phyloP scores from a whole-genome alignment of 805 yeast genomes.

The Torulaspora delbrueckii region DNA sequence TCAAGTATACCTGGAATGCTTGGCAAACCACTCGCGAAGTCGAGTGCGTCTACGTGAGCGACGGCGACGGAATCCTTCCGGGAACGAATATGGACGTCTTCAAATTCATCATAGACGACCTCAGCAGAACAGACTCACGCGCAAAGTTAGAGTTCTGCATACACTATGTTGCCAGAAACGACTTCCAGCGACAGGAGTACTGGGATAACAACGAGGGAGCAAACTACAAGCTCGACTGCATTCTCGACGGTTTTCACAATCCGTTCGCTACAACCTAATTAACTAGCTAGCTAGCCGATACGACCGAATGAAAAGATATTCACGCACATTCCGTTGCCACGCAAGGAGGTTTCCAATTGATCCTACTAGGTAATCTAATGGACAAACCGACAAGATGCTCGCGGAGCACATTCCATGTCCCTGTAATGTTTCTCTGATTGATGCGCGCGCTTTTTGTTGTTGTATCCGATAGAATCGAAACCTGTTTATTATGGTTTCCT shows the following conservation, averaged over 20 bases:
- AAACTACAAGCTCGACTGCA: constrained; percentile 26
- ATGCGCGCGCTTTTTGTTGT: neutral
- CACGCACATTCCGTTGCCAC: neutral
- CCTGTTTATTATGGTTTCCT: neutral
- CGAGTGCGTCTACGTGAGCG: constrained; percentile 25
- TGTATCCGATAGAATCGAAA: neutral
- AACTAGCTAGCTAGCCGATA: neutral
- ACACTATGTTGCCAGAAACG: constrained; percentile 26
- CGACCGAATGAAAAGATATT: neutral
- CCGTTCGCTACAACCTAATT: constrained; percentile 17
- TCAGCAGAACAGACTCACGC: constrained; percentile 8
- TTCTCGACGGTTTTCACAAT: constrained; percentile 24
- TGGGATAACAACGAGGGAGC: constrained; percentile 32
- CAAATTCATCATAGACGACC: constrained; percentile 26
- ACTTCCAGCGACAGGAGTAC: constrained; percentile 19
- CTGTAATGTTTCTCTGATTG: neutral
- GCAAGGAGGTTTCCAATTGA: neutral
- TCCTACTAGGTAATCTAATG: neutral
- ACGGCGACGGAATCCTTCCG: constrained; percentile 28
- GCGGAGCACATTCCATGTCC: neutral
- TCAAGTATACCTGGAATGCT: constrained; percentile 69
- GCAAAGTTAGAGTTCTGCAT: constrained; percentile 29
- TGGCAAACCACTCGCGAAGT: constrained; percentile 59
- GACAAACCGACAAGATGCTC: neutral
- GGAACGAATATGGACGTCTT: constrained; percentile 31